A percentile compares a stretch with the other conserved stretches of the same genome.
Conservation (phyloP, 176 grass and related monocot genomes). For the Secale cereale region DNA sequence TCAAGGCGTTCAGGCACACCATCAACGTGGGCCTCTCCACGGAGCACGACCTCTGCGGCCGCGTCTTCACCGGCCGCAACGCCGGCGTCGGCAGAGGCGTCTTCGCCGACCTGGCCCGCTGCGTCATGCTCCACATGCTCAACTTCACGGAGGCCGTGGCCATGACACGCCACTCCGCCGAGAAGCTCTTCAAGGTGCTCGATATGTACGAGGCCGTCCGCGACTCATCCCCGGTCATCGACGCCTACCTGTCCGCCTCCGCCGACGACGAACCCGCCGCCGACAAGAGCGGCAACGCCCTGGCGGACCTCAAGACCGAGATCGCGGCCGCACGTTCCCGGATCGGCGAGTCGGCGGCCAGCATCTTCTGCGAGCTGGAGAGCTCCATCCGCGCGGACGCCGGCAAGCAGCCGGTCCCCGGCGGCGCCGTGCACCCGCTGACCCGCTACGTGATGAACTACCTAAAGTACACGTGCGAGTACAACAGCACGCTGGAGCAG, state of each 20-base stretch:
- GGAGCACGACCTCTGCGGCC: conserved; percentile 61
- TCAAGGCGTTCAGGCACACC: conserved; percentile 59
- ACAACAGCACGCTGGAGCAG: conserved; percentile 86
- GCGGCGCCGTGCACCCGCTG: conserved; percentile 89
- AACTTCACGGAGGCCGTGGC: conserved; percentile 75
- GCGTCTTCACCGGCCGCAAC: conserved; percentile 49
- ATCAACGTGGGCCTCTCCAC: conserved; percentile 45
- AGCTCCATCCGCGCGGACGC: conserved; percentile 77
- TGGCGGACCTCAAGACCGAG: conserved; percentile 55
- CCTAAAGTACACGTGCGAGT: conserved; percentile 80
- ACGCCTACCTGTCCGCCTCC: conserved; percentile 42
- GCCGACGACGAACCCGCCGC: background rate
- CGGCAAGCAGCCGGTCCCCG: conserved; percentile 54
- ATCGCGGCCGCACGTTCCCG: conserved; percentile 33
- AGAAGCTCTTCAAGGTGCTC: conserved; percentile 92
- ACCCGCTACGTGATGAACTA: conserved; percentile 98
- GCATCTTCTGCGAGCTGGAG: conserved; percentile 89
- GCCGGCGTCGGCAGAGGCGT: conserved; percentile 21
- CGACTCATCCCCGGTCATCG: conserved; percentile 45
- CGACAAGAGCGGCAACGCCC: background rate
- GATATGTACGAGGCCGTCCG: conserved; percentile 85
- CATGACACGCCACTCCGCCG: conserved; percentile 56
- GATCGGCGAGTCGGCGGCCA: conserved; percentile 54
- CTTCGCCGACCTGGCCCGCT: conserved; percentile 52
- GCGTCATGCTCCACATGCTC: conserved; percentile 63